Conservation (phyloP, 2,329 filamentous ascomycete species). For the Lachnellula suecica region DNA sequence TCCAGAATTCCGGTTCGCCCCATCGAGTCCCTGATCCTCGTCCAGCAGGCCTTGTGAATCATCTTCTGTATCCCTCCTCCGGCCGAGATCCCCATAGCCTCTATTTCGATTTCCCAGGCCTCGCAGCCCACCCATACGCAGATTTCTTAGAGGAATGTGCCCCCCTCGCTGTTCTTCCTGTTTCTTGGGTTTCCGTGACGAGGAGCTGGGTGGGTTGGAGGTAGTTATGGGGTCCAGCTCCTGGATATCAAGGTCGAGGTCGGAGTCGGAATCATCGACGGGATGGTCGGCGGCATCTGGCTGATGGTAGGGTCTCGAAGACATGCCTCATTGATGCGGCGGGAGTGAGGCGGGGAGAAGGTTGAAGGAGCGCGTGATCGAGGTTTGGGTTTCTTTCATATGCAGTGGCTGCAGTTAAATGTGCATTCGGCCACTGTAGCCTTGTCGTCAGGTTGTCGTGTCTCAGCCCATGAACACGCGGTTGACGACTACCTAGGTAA, state of each 20-base stretch:
- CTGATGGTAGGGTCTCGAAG: slow-evolving; percentile 33
- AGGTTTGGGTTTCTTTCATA: too few species aligned
- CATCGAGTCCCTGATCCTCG: slow-evolving; percentile 51
- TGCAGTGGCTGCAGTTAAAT: not conserved
- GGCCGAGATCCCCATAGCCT: slow-evolving; percentile 61
- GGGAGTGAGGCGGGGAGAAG: slow-evolving; percentile 1
- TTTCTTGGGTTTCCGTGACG: slow-evolving; percentile 30
- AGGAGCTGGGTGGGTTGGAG: slow-evolving; percentile 23
- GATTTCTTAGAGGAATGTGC: slow-evolving; percentile 68
- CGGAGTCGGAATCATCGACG: slow-evolving; percentile 69
- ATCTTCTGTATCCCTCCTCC: slow-evolving; percentile 53
- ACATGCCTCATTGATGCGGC: slow-evolving; percentile 38
- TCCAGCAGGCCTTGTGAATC: slow-evolving; percentile 68
- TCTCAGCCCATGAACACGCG: too few species aligned
- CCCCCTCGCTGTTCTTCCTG: slow-evolving; percentile 28
- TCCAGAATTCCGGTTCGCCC: slow-evolving; percentile 55
- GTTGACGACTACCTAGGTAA: too few species aligned
- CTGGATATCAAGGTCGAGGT: slow-evolving; percentile 74
- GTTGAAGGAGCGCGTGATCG: not conserved
- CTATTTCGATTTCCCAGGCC: slow-evolving; percentile 49
- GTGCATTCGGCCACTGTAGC: not conserved
- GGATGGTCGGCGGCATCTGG: slow-evolving; percentile 56
- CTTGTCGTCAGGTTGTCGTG: not conserved
- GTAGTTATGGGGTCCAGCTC: slow-evolving; percentile 67
- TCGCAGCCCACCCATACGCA: slow-evolving; percentile 65